Conservation (phyloP, 139 green algal species). For the Ettlia oleoabundans region DNA sequence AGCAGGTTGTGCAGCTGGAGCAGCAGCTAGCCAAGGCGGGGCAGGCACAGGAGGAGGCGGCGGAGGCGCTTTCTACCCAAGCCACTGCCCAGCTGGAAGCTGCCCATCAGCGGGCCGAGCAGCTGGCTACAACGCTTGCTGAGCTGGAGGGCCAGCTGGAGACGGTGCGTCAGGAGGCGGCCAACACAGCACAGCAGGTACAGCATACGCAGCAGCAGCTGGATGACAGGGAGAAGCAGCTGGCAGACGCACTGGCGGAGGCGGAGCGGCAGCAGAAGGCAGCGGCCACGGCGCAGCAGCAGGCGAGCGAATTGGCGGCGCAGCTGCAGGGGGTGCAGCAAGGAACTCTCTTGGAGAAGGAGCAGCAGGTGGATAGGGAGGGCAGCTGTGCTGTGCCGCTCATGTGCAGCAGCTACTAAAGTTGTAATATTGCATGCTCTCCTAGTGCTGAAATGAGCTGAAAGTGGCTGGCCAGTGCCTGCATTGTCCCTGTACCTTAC, state of each 20-base stretch:
- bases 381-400: not conserved
- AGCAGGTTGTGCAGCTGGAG: constrained; percentile 5
- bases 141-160: constrained; percentile 5
- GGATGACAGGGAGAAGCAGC: not conserved
- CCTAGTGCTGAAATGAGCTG: not conserved
- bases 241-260: not conserved
- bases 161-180: not conserved
- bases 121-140: not conserved
- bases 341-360: constrained; percentile 33
- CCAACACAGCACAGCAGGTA: not conserved
- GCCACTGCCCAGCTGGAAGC: constrained; percentile 13
- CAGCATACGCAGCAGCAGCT: not conserved
- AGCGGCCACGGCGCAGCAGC: not conserved
- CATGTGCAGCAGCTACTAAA: no score
- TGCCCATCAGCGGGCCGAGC: not conserved
- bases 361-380: constrained; percentile 20
- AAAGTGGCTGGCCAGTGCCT: no score
- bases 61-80: not conserved
- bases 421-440: not conserved
- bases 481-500: not conserved
- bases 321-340: constrained; percentile 34
- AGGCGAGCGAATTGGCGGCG: not conserved
- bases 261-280: not conserved
- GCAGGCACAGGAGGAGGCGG: not conserved
- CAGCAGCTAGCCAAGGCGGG: not conserved